phyloP scores from a whole-genome alignment of 176 grass and related monocot genomes.

The Olyra latifolia region DNA sequence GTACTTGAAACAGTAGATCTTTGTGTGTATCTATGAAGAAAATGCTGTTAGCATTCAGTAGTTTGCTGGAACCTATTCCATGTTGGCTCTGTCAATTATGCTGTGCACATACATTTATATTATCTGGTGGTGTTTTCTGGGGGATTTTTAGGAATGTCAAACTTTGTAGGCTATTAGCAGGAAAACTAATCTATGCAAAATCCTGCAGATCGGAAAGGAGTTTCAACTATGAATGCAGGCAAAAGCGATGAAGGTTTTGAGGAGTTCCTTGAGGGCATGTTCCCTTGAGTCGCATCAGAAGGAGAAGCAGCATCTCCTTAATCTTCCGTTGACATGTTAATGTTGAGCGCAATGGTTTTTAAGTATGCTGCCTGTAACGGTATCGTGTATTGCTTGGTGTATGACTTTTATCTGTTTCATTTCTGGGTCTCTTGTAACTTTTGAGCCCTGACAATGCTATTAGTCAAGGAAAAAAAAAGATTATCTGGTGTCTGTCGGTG shows the following conservation, averaged over 20 bases:
- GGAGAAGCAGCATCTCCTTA: neutral
- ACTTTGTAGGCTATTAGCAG: neutral
- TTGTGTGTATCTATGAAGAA: constrained; percentile 4
- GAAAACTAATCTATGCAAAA: neutral
- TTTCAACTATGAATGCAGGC: constrained; percentile 1
- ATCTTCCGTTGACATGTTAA: neutral
- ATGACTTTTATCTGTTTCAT: neutral
- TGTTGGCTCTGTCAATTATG: neutral
- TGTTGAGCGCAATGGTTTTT: neutral
- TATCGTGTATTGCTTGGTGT: neutral
- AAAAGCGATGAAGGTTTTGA: constrained; percentile 62
- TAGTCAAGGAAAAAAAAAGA: neutral
- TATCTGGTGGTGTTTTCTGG: neutral
- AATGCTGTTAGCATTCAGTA: constrained; percentile 1
- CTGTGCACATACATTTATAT: neutral
- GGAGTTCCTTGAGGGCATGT: constrained; percentile 82
- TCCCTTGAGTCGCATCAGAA: constrained; percentile 46
- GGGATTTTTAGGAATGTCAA: neutral
- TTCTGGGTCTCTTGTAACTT: neutral
- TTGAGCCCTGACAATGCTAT: neutral
- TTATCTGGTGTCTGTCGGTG: neutral
- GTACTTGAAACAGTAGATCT: neutral
- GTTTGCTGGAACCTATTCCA: neutral
- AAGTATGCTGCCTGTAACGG: constrained; percentile 3
- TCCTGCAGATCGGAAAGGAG: constrained; percentile 40